These are phyloP conservation scores for Colletotrichum sp. DNA, from an alignment of 2,329 filamentous ascomycete species.

Conservation along the genomic window DNA sequence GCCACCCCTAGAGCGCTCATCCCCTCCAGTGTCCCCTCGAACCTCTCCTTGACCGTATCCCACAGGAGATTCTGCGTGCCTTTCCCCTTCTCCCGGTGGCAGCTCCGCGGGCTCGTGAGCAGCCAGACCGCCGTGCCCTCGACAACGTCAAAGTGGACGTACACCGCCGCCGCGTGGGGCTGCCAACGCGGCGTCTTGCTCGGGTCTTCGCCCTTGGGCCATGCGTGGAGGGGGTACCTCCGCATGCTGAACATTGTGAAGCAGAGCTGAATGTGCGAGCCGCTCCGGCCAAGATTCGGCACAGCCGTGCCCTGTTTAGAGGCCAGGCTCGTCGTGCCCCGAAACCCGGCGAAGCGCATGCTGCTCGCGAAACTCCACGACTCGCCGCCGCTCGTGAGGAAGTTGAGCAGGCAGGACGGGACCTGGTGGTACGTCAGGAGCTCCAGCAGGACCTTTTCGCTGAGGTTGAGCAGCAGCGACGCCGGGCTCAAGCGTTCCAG, in stretches of 20 bases:
- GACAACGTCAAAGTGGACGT: neutral
- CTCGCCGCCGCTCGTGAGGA: neutral
- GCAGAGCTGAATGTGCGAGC: neutral
- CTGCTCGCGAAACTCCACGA: slow-evolving; percentile 3
- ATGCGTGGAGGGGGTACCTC: neutral
- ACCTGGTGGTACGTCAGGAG: slow-evolving; percentile 10
- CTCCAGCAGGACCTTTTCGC: neutral
- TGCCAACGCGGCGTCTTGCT: slow-evolving; percentile 1
- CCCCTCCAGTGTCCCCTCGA: neutral
- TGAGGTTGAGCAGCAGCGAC: slow-evolving; percentile 1
- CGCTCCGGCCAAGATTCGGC: neutral
- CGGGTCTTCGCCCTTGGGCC: neutral
- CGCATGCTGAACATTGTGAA: slow-evolving; percentile 2
- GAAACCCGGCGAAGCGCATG: slow-evolving; percentile 1
- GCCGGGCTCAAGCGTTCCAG: neutral
- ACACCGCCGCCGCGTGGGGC: slow-evolving; percentile 1
- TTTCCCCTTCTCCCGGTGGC: neutral
- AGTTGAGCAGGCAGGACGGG: neutral
- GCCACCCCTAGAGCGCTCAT: neutral
- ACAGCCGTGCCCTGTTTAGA: neutral
- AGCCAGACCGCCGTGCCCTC: slow-evolving; percentile 12
- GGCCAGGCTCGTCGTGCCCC: neutral
- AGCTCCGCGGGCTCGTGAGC: neutral
- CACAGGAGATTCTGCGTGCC: slow-evolving; percentile 5
- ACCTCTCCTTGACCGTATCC: neutral